Conservation (phyloP, 2,329 filamentous ascomycete species). For the Fusarium odoratissimum region DNA sequence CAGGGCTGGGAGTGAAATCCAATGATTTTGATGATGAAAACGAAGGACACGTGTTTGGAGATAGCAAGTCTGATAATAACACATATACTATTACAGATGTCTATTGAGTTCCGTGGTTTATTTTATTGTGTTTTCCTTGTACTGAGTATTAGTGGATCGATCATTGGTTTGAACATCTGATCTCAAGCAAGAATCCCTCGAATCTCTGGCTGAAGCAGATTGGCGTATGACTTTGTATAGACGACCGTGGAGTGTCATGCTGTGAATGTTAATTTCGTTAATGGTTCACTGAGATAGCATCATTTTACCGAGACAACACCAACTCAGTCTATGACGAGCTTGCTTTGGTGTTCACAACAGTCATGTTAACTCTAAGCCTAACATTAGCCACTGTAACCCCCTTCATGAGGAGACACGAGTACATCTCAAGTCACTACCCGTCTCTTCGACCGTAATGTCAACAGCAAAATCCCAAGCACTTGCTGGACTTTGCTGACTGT, state of each 20-base stretch:
- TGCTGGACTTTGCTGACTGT: constrained; percentile 22
- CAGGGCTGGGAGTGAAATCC: neutral
- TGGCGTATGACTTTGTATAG: neutral
- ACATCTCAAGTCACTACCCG: constrained; percentile 4
- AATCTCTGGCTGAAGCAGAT: neutral
- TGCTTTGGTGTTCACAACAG: constrained; percentile 15
- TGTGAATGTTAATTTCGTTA: neutral
- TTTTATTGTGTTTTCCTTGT: neutral
- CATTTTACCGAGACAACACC: neutral
- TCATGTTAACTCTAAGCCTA: constrained; percentile 24
- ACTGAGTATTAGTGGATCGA: no score
- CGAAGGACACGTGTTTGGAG: neutral
- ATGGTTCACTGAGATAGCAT: neutral
- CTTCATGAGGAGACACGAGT: constrained; percentile 7
- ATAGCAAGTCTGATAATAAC: neutral
- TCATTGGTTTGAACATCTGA: neutral
- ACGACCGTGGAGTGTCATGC: neutral
- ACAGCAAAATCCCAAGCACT: constrained; percentile 15
- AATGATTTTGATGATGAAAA: neutral
- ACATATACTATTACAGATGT: neutral
- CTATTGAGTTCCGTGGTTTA: neutral
- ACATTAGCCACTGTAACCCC: constrained; percentile 1
- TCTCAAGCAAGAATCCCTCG: neutral
- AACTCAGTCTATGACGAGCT: neutral
- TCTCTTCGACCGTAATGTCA: constrained; percentile 17